Evolutionary conservation across 345 rosid genomes (phyloP), one percentile per base, ranked within the genome.

Genomic region (Salix suchowensis): DNA sequence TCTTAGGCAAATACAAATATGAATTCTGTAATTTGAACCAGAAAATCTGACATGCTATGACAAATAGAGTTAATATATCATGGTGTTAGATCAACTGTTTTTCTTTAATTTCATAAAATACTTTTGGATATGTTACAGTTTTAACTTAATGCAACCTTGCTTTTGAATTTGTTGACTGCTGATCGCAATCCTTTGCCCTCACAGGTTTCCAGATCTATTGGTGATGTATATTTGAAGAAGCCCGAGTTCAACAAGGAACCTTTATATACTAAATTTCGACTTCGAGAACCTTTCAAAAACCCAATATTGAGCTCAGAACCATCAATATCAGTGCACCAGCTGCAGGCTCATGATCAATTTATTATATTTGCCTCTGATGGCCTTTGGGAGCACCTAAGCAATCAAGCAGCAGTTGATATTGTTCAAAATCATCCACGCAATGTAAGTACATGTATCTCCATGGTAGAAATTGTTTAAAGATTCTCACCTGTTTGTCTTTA

Each of bases 231-330:
- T 83, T 74, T 92, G 86, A 92, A 92, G 80, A 85, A 88, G 84
- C 72, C 96, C 0, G 97, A 92, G 89, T 92, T 91, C 85, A 92
- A 92, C 82, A 65, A 91, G 82, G 97, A 92, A 77, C 97, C 97
- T 42, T 80, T 92, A 73, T 88, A 83, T 28, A 67, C 88, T 0
- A 92, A 86, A 81, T 92, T 89, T 77, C 86, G 96, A 7, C 90
- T 92, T 1, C 91, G 92, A 16, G 86, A 91, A 70, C 89, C 97
- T 39, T 82, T 91, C 76, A 87, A 73, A 78, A 89, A 36, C 84
- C 92, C 94, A 2, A 86, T 92, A 72, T 82, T 92, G 79, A 92
- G 97, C 1, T 73, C 92, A 52, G 97, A 92, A 69, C 97, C 97
- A 12, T 70, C 94, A 37, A 85, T 92, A 52, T 79, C 96, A 15